phyloP scores from a whole-genome alignment of 2,329 filamentous ascomycete species.

The Drechslera avenae region DNA sequence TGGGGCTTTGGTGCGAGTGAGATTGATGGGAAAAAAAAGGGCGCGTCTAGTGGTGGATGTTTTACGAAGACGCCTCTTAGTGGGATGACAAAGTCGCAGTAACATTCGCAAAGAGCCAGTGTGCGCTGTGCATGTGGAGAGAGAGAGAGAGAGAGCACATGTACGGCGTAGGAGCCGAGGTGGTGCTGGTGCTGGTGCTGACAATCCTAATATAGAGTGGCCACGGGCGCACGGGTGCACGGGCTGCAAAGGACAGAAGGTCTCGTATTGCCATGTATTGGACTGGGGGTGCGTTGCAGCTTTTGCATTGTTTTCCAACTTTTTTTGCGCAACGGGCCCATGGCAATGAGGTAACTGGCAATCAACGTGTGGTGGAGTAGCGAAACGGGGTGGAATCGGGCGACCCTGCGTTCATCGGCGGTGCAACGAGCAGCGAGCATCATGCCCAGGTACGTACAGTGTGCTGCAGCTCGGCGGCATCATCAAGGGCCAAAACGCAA shows the following conservation, averaged over 20 bases:
- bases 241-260: slow-evolving; percentile 13
- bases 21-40: too few species aligned
- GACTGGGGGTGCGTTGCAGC: slow-evolving; percentile 3
- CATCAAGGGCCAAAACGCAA: not conserved
- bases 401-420: not conserved
- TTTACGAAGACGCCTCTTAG: too few species aligned
- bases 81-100: too few species aligned
- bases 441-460: not conserved
- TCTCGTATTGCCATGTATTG: slow-evolving; percentile 7
- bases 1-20: too few species aligned
- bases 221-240: slow-evolving; percentile 22
- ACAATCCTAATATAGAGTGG: slow-evolving; percentile 35
- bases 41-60: too few species aligned
- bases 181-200: not conserved
- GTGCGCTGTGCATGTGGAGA: too few species aligned
- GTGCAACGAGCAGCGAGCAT: not conserved
- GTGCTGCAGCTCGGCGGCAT: not conserved
- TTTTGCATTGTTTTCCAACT: not conserved
- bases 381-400: not conserved
- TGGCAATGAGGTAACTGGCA: too few species aligned
- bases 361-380: not conserved
- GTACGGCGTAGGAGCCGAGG: too few species aligned
- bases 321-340: too few species aligned
- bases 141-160: too few species aligned
- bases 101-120: too few species aligned